phyloP scores from a whole-genome alignment of 2,329 filamentous ascomycete genomes.

The Spiromastix sp. region DNA sequence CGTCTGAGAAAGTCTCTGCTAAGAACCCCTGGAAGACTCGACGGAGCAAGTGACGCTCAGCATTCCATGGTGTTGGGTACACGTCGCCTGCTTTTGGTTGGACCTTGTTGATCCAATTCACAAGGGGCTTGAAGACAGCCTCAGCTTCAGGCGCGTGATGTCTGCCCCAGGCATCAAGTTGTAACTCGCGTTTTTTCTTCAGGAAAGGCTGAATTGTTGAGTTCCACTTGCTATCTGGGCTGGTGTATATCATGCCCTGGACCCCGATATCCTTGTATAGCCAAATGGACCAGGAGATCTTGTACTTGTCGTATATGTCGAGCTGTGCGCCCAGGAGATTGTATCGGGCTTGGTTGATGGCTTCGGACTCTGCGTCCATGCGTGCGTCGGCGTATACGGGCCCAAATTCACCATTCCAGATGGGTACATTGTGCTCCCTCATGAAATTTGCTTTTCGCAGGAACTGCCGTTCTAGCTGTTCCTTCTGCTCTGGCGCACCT shows the following conservation, averaged over 20 bases:
- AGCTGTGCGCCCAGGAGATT: conserved; percentile 39
- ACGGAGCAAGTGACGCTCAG: conserved; percentile 40
- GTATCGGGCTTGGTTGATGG: conserved; percentile 36
- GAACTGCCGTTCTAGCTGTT: conserved; percentile 32
- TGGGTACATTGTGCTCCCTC: conserved; percentile 29
- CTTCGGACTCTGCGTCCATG: conserved; percentile 22
- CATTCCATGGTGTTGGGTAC: conserved; percentile 42
- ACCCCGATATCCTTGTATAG: conserved; percentile 49
- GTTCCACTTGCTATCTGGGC: conserved; percentile 39
- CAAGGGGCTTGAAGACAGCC: conserved; percentile 34
- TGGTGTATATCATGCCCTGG: conserved; percentile 45
- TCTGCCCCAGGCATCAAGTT: conserved; percentile 48
- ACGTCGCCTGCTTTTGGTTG: conserved; percentile 30
- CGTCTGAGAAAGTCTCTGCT: conserved; percentile 41
- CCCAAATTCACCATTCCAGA: conserved; percentile 47
- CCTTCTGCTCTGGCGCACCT: conserved; percentile 32
- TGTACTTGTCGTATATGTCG: conserved; percentile 41
- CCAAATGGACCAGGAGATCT: conserved; percentile 51
- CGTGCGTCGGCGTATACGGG: conserved; percentile 29
- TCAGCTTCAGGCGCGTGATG: conserved; percentile 34
- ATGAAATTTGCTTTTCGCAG: conserved; percentile 41
- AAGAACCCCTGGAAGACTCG: conserved; percentile 39
- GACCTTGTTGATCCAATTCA: conserved; percentile 35
- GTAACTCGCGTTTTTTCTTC: conserved; percentile 44
- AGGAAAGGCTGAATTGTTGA: conserved; percentile 42